A percentile compares a stretch with the other conserved stretches of the same genome.
These are phyloP conservation scores for Epichloe gansuensis DNA, from an alignment of 2,329 filamentous ascomycete genomes.

Conservation along the genomic window DNA sequence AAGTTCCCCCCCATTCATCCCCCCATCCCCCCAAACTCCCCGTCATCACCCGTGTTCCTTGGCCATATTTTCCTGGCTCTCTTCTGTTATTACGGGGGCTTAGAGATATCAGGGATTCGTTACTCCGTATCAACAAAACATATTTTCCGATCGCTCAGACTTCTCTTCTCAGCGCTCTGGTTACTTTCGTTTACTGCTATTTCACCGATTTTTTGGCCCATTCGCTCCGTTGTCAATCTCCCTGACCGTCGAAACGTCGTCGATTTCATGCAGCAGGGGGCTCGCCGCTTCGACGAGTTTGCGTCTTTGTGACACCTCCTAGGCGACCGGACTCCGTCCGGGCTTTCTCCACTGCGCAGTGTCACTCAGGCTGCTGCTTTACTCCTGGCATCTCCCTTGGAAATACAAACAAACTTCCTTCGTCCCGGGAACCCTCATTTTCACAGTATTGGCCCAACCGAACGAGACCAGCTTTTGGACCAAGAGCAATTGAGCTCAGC, in stretches of 20 bases:
- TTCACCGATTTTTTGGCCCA: neutral
- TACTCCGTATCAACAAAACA: neutral
- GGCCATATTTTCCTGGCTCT: neutral
- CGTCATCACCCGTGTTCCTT: neutral
- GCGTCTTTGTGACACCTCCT: slow-evolving; percentile 2
- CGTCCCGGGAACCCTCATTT: neutral
- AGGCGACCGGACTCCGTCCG: neutral
- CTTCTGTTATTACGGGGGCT: neutral
- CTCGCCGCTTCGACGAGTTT: neutral
- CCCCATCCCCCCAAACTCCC: too few relatives aligned
- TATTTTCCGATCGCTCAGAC: neutral
- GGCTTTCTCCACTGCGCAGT: neutral
- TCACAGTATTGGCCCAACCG: neutral
- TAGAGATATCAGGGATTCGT: neutral
- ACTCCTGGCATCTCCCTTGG: neutral
- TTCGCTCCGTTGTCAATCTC: neutral
- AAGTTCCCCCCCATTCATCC: neutral
- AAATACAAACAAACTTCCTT: neutral
- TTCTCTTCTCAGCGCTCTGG: neutral
- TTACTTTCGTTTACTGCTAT: neutral
- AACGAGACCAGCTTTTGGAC: neutral
- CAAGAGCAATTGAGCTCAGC: neutral
- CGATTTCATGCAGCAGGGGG: slow-evolving; percentile 1
- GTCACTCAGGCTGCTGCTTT: neutral
- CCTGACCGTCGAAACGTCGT: neutral